Evolutionary conservation across 2,329 filamentous ascomycete species (phyloP).

Genomic region (Colletotrichum sp.): DNA sequence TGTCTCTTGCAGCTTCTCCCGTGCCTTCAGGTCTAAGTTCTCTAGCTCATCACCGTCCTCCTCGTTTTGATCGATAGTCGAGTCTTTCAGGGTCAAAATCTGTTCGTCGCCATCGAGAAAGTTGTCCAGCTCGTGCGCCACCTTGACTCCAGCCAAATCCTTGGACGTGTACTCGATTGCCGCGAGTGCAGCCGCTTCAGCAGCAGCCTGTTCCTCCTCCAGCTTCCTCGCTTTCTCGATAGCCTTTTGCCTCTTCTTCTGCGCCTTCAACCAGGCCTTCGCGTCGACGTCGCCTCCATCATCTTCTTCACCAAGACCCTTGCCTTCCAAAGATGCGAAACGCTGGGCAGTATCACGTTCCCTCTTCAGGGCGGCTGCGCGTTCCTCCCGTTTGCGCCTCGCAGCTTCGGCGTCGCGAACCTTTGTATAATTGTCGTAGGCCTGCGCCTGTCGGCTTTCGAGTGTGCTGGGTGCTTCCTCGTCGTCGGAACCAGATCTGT

Average conservation of each 20-base stretch:
- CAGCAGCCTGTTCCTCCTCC: slow-evolving; percentile 80
- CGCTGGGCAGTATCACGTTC: slow-evolving; percentile 85
- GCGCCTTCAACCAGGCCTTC: slow-evolving; percentile 83
- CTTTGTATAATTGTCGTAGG: slow-evolving; percentile 75
- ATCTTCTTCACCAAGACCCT: slow-evolving; percentile 79
- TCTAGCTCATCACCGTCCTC: slow-evolving; percentile 92
- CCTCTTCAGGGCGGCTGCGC: slow-evolving; percentile 83
- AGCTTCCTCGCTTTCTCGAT: slow-evolving; percentile 76
- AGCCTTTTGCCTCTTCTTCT: slow-evolving; percentile 94
- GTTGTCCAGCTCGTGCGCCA: slow-evolving; percentile 83
- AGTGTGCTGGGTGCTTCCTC: slow-evolving; percentile 82
- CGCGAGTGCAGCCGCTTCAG: slow-evolving; percentile 69
- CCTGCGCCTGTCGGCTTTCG: slow-evolving; percentile 76
- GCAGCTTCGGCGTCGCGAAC: slow-evolving; percentile 73
- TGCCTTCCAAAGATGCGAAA: slow-evolving; percentile 77
- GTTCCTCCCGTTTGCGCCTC: slow-evolving; percentile 80
- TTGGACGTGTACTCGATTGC: slow-evolving; percentile 77
- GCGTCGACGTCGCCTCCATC: slow-evolving; percentile 74
- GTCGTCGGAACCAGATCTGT: slow-evolving; percentile 55
- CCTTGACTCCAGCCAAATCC: slow-evolving; percentile 88
- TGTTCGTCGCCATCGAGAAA: slow-evolving; percentile 88
- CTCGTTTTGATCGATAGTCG: slow-evolving; percentile 81
- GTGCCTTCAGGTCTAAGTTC: slow-evolving; percentile 73
- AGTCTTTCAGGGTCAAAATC: slow-evolving; percentile 92
- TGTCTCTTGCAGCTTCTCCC: slow-evolving; percentile 75